Evolutionary conservation across 768 basidiomycete species (phyloP).

Genomic region (Suillus placidus): DNA sequence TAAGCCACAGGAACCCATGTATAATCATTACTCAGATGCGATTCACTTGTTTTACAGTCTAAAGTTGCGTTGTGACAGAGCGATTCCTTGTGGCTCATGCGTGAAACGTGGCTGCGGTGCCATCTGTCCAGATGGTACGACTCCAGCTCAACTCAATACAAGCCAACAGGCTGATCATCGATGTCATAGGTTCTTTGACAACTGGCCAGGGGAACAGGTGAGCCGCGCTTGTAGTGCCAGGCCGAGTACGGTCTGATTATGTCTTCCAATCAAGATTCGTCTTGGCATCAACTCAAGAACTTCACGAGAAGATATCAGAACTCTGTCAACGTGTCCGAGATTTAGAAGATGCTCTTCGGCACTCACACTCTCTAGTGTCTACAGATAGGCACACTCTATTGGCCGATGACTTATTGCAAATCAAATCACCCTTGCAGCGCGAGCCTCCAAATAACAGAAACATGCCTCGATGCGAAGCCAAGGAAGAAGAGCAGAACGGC

Average conservation of each 20-base stretch:
- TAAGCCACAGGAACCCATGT: constrained; percentile 27
- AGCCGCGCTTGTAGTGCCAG: constrained; percentile 14
- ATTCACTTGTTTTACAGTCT: constrained; percentile 18
- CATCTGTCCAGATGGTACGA: constrained; percentile 78
- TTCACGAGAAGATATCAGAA: constrained; percentile 81
- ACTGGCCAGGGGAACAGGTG: constrained; percentile 84
- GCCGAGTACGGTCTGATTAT: constrained; percentile 5
- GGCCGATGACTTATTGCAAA: constrained; percentile 67
- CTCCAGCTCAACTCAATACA: constrained; percentile 15
- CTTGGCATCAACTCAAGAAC: constrained; percentile 76
- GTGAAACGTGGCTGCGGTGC: constrained; percentile 80
- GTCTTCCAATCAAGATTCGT: constrained; percentile 57
- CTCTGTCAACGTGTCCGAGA: constrained; percentile 74
- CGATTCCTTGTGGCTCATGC: constrained; percentile 77
- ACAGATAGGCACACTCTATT: constrained; percentile 67
- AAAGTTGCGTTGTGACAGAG: constrained; percentile 63
- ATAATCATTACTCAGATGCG: neutral
- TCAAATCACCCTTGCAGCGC: constrained; percentile 77
- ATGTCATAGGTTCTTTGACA: constrained; percentile 64
- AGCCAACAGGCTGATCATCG: constrained; percentile 23
- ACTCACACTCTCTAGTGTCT: constrained; percentile 60
- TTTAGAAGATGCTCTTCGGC: constrained; percentile 70
- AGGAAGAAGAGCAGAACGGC: constrained; percentile 65
- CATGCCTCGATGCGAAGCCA: constrained; percentile 38
- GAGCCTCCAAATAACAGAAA: constrained; percentile 54